Conservation (phyloP, 1,284 basidiomycete species). For the Omphalotus olearius region DNA sequence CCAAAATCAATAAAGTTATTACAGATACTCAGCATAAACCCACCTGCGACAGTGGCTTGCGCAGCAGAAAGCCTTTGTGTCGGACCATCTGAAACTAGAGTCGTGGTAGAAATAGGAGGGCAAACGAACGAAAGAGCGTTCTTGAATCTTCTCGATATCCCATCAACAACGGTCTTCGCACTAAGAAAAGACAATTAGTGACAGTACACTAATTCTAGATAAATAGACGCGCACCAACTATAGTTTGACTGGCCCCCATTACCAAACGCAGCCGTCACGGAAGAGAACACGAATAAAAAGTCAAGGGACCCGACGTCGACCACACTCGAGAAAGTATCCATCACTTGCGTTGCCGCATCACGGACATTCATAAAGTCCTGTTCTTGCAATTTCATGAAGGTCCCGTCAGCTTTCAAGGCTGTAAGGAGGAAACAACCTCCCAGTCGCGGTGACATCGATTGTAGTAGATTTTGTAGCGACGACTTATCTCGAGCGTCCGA, state of each 20-base stretch:
- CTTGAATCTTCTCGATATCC: constrained; percentile 19
- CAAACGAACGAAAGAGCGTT: constrained; percentile 34
- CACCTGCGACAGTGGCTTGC: constrained; percentile 28
- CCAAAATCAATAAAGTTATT: not conserved
- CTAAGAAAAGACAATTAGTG: constrained; percentile 18
- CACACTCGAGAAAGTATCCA: constrained; percentile 21
- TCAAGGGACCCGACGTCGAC: constrained; percentile 25
- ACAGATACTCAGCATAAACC: not conserved
- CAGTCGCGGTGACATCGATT: constrained; percentile 18
- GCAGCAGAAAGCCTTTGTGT: constrained; percentile 15
- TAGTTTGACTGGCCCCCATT: constrained; percentile 39
- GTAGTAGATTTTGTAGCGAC: constrained; percentile 19
- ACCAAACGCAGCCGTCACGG: constrained; percentile 31
- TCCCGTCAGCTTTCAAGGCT: constrained; percentile 27
- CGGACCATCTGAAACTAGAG: constrained; percentile 8
- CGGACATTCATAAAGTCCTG: constrained; percentile 27
- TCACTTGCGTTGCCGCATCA: constrained; percentile 24
- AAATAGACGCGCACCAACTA: constrained; percentile 23
- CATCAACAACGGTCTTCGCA: constrained; percentile 33
- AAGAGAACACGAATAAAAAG: constrained; percentile 34
- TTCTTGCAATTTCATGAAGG: constrained; percentile 27
- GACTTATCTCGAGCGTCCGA: constrained; percentile 24
- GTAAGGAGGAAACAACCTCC: constrained; percentile 34
- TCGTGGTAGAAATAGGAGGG: constrained; percentile 29
- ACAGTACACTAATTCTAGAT: not conserved